Base-by-base conservation (phyloP, 2,329 filamentous ascomycete genomes). In the Pyrenochaeta sp. region DNA sequence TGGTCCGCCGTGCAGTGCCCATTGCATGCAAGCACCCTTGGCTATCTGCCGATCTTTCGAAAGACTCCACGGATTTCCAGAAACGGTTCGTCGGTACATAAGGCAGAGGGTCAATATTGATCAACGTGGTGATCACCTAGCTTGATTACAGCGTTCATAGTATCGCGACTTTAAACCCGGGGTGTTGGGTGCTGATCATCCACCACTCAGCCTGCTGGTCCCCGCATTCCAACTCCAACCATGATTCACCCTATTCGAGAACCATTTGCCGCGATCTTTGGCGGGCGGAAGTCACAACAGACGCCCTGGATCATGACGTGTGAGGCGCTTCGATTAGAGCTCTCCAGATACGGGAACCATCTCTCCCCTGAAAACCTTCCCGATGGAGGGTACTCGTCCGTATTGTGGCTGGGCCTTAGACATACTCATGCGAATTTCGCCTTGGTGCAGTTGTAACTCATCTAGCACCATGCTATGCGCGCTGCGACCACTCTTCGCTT, bases 171-270 rank as follows among this genome's bases (percentile, higher is more conserved):
- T 42, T 49, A 39, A 48, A 28, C 29, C 31, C 19, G 19, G n/a
- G 44, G 31, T 31, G 35, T 47, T 38, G 42, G 42, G 37, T n/a
- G 31, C 42, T 22, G 39, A 38, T 35, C 31, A 28, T 28, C 39
- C 15, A 22, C 36, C 18, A 24, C 26, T 38, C 31, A 24, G 24
- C 35, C n/a, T 15, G 14, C 32, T 20, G n/a, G 13, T 19, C 18
- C 18, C 13, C 17, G 15, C 20, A 7, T 31, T 24, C 31, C 14
- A 29, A n/a, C n/a, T 15, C 27, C 22, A 17, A 24, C 35, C 9
- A 34, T 13, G 13, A 22, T 13, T 20, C 19, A 22, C 31, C 11
- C 21, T 11, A 20, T 34, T 15, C 24, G 14, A 22, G n/a, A 23
- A 4, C n/a, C 22, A 11, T 34, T 15, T 22, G 2, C 31, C 17